These are phyloP conservation scores for Agaricus subrufescens DNA, from an alignment of 768 basidiomycete genomes.

Conservation along the genomic window DNA sequence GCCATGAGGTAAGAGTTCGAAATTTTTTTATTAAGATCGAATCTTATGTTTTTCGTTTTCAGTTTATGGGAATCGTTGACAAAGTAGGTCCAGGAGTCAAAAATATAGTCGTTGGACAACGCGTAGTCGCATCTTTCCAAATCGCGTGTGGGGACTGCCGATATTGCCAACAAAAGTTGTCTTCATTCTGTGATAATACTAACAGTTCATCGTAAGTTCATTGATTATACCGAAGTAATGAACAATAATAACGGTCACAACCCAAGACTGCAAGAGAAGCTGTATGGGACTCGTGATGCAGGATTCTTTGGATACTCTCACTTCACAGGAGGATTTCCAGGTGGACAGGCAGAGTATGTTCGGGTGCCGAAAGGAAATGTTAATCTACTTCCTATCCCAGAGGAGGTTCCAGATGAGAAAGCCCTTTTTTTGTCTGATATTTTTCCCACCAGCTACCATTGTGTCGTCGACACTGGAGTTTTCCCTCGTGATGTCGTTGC, in stretches of 20 bases:
- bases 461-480: conserved; percentile 71
- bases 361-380: conserved; percentile 68
- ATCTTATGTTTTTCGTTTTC: not conserved
- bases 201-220: conserved; percentile 53
- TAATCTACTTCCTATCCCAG: conserved; percentile 68
- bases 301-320: conserved; percentile 73
- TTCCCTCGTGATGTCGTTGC: conserved; percentile 66
- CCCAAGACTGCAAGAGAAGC: conserved; percentile 43
- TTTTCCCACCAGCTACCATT: conserved; percentile 70
- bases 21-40: not conserved
- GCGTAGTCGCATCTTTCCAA: conserved; percentile 78
- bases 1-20: conserved; percentile 50
- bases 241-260: not conserved
- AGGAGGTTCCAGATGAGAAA: conserved; percentile 58
- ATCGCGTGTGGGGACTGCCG: conserved; percentile 69
- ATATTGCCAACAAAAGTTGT: conserved; percentile 70
- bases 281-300: conserved; percentile 67
- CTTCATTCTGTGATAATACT: conserved; percentile 70
- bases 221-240: conserved; percentile 8
- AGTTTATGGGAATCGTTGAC: conserved; percentile 70
- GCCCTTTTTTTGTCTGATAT: conserved; percentile 56
- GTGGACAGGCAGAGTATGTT: conserved; percentile 73
- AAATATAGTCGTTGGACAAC: conserved; percentile 56
- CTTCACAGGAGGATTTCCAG: conserved; percentile 69
- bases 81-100: conserved; percentile 61